These are phyloP conservation scores for Cutaneotrichosporon mucoides DNA, from an alignment of 1,284 basidiomycete species.

Conservation along the genomic window DNA sequence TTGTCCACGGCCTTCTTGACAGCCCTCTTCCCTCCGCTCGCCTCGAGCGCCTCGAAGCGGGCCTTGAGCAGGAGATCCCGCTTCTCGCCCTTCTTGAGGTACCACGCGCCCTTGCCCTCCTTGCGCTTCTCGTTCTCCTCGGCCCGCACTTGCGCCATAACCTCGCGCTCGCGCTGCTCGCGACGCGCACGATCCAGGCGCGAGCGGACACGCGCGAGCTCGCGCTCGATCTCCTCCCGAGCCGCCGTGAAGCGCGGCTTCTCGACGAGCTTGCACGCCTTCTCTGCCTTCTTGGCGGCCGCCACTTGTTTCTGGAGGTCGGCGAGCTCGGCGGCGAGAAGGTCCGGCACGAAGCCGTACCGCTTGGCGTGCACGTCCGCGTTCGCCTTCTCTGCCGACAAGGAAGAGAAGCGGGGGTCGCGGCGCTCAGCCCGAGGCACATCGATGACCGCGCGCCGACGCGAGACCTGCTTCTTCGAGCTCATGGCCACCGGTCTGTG, in stretches of 20 bases:
- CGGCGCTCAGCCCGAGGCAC: slow-evolving; percentile 64
- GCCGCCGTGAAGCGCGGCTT: slow-evolving; percentile 66
- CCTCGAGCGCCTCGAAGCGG: slow-evolving; percentile 69
- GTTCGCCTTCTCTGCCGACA: slow-evolving; percentile 67
- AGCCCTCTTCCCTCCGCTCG: slow-evolving; percentile 67
- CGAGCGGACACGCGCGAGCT: slow-evolving; percentile 73
- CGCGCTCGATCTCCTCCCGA: slow-evolving; percentile 67
- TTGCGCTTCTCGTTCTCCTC: slow-evolving; percentile 70
- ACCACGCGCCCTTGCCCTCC: slow-evolving; percentile 77
- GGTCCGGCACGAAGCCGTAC: slow-evolving; percentile 72
- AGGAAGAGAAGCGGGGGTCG: slow-evolving; percentile 82
- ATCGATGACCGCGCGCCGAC: slow-evolving; percentile 71
- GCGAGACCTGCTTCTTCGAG: slow-evolving; percentile 79
- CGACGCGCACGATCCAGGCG: slow-evolving; percentile 68
- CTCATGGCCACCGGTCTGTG: slow-evolving; percentile 74
- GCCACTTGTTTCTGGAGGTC: slow-evolving; percentile 64
- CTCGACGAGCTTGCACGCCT: slow-evolving; percentile 61
- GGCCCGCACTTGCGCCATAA: slow-evolving; percentile 58
- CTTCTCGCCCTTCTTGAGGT: slow-evolving; percentile 80
- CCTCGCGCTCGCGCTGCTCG: slow-evolving; percentile 65
- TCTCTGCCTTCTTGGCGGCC: slow-evolving; percentile 64
- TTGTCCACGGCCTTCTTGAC: slow-evolving; percentile 85
- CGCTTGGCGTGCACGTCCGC: slow-evolving; percentile 64
- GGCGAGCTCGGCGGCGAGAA: slow-evolving; percentile 65
- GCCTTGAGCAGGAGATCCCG: slow-evolving; percentile 67